Base-by-base conservation (phyloP, 2,329 filamentous ascomycete genomes). In the Fonsecaea pugnacius region DNA sequence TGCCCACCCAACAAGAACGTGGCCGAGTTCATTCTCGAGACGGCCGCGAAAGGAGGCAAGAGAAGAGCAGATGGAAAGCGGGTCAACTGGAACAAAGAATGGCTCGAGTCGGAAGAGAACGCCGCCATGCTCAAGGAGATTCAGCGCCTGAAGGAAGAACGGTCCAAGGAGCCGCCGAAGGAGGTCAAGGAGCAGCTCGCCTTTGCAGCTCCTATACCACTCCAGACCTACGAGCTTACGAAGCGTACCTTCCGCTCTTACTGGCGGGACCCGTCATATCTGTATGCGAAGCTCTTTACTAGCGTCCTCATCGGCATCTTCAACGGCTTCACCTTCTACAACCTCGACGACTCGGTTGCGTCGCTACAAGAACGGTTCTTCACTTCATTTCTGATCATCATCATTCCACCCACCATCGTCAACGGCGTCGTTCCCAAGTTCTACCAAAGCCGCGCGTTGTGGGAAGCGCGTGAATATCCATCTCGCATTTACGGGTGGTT, bases 341-440 rank as follows among this genome's bases (percentile, higher is more conserved):
- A 88, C 70, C 83, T 91, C 2, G 88, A 87, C 2, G 81, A 87
- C 74, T 83, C 81, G 0, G 80, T 90, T 54, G 82, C 84, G 14
- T 89, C 90, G 71, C 87, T 92, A 83, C 89, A 92, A 73, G 87
- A 91, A 76, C 85, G 89, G 70, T 88, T 92, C 84, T 93, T 94
- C 80, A 89, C 89, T 0, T 77, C 79, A 58, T 91, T 90, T 76
- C 70, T 91, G 24, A 84, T 88, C 66, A 82, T 89, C 57, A 76
- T 89, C 8, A 80, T 92, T 58, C 88, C 89, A 0, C 87, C 89
- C 0, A 88, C 89, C 27, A 81, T 92, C 57, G 84, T 93, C 73
- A 92, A 92, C 75, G 84, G 82, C 12, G 84, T 91, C 2, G 84
- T 92, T 1, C 88, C 90, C n/a, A 91, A 91, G 70, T 93, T 92